Evolutionary conservation across 2,329 filamentous ascomycete species (phyloP).

Genomic region (Exophiala sp.): DNA sequence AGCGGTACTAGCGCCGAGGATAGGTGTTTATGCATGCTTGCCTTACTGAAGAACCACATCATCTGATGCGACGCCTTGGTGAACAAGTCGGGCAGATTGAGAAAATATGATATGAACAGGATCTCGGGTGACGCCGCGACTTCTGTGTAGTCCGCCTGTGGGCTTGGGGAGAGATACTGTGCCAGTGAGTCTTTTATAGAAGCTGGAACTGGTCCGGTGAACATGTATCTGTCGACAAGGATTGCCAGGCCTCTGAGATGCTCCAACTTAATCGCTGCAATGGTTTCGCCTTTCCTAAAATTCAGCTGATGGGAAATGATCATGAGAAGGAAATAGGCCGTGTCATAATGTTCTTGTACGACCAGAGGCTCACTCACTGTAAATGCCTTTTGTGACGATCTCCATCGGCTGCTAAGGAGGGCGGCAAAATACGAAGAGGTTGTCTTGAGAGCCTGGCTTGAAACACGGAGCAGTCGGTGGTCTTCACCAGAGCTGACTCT

Average conservation of each 20-base stretch:
- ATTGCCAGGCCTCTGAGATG: background rate
- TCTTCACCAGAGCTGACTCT: background rate
- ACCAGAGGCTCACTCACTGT: background rate
- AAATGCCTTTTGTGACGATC: background rate
- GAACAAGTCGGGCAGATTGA: background rate
- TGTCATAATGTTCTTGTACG: background rate
- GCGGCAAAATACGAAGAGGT: background rate
- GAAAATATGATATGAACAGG: background rate
- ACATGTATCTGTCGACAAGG: conserved; percentile 1
- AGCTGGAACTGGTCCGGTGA: background rate
- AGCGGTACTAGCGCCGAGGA: background rate
- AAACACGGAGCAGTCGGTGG: background rate
- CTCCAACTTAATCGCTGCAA: background rate
- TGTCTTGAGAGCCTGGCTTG: background rate
- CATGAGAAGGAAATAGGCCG: background rate
- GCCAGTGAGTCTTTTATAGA: background rate
- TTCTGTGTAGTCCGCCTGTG: background rate
- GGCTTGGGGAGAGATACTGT: background rate
- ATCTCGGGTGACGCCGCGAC: background rate
- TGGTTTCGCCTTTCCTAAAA: background rate
- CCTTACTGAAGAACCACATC: background rate
- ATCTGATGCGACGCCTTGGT: background rate
- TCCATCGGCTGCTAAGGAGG: background rate
- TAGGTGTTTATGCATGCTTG: background rate
- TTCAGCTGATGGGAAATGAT: conserved; percentile 1